phyloP scores from a whole-genome alignment of 2,329 filamentous ascomycete genomes.

The Westerdykella aurantiaca region DNA sequence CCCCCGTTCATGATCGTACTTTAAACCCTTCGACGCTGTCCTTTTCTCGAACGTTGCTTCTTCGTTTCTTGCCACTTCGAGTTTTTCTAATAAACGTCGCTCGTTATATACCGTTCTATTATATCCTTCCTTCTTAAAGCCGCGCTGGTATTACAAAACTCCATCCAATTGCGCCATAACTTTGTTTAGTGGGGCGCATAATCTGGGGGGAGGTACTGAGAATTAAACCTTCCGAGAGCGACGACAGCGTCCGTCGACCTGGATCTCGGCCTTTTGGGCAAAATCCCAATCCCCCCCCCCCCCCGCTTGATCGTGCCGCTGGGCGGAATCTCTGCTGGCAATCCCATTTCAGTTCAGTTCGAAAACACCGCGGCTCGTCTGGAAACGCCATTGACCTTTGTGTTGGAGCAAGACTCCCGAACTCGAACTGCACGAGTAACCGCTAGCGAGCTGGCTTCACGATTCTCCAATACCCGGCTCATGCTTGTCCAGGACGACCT shows the following conservation, averaged over 20 bases:
- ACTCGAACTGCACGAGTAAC: no score
- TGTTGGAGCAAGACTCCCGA: no score
- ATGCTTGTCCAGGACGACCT: constrained; percentile 33
- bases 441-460: background rate
- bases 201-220: no score
- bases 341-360: no score
- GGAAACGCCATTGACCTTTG: no score
- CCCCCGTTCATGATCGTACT: constrained; percentile 19
- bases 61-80: constrained; percentile 11
- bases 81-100: background rate
- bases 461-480: constrained; percentile 10
- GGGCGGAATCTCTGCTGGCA: no score
- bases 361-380: no score
- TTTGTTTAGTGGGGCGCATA: constrained; percentile 3
- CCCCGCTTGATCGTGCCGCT: no score
- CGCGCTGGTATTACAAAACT: no score
- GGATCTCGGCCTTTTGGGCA: constrained; percentile 12
- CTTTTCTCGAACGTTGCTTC: constrained; percentile 9
- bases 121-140: background rate
- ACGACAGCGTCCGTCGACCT: constrained; percentile 20
- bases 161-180: constrained; percentile 5
- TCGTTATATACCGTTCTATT: background rate
- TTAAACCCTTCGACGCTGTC: constrained; percentile 25
- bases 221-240: constrained; percentile 5
- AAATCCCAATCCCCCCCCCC: no score